Evolutionary conservation across 2,329 filamentous ascomycete species (phyloP).

Genomic region (Aspergillus oerlinghausenensis): DNA sequence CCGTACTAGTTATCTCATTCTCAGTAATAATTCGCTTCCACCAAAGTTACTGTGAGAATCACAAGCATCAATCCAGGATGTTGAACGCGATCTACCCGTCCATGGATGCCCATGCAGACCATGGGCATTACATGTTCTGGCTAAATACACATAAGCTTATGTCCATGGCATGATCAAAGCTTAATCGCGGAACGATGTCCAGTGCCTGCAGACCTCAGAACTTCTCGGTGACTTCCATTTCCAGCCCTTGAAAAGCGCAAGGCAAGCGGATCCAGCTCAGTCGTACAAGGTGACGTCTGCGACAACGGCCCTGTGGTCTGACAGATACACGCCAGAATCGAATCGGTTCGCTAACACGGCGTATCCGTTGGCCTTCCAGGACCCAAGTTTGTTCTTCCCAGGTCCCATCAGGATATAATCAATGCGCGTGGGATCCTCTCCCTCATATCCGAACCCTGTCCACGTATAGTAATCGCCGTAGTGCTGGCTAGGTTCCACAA

Average conservation of each 20-base stretch:
- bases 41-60: not conserved
- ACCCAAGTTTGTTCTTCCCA: constrained; percentile 7
- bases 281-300: constrained; percentile 40
- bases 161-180: not conserved
- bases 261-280: not conserved
- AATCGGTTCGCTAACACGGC: constrained; percentile 51
- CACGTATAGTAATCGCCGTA: constrained; percentile 53
- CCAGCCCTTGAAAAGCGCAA: not conserved
- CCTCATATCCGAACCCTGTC: constrained; percentile 48
- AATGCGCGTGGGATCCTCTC: constrained; percentile 40
- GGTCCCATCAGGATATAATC: constrained; percentile 50
- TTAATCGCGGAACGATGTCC: not conserved
- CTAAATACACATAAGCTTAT: not conserved
- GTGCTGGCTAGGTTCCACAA: constrained; percentile 30
- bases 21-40: not conserved
- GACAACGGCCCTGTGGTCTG: constrained; percentile 55
- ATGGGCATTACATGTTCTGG: not conserved
- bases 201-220: not conserved
- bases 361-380: constrained; percentile 46
- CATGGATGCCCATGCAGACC: not conserved
- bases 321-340: constrained; percentile 52
- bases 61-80: not conserved
- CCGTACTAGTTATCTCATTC: not conserved
- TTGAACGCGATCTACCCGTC: not conserved
- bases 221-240: not conserved